Conservation (phyloP, 768 basidiomycete genomes). For the Lyophyllum atratum region DNA sequence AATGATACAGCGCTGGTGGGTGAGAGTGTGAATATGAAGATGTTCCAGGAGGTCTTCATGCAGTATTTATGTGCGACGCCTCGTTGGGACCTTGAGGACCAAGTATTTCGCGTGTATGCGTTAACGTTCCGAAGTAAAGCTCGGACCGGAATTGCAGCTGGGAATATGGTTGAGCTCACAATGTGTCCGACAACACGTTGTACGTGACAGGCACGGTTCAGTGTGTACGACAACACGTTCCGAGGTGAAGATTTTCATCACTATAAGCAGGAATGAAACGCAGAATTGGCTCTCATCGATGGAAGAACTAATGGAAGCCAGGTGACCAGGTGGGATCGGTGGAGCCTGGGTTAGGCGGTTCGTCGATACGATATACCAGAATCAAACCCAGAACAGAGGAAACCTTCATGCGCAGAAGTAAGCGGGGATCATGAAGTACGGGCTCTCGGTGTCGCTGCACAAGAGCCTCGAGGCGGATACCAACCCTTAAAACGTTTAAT, state of each 20-base stretch:
- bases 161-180: conserved; percentile 1
- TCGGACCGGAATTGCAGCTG: neutral
- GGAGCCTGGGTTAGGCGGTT: too few relatives aligned
- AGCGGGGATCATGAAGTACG: neutral
- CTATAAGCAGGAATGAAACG: neutral
- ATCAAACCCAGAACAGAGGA: too few relatives aligned
- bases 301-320: neutral
- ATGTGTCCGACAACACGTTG: conserved; percentile 21
- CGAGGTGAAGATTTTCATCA: conserved; percentile 4
- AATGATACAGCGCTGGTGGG: neutral
- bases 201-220: conserved; percentile 9
- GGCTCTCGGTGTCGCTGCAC: neutral
- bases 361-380: too few relatives aligned
- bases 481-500: neutral
- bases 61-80: conserved; percentile 17
- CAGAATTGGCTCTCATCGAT: neutral
- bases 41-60: neutral
- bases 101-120: neutral
- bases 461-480: neutral
- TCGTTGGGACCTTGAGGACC: conserved; percentile 19
- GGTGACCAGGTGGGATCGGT: neutral
- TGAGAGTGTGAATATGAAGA: conserved; percentile 3
- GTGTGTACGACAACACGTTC: conserved; percentile 8
- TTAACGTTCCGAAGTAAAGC: neutral
- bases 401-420: too few relatives aligned